Percentiles rank a stretch among this genome's conserved stretches.
These are phyloP conservation scores for Alternaria infectoria DNA, from an alignment of 2,329 filamentous ascomycete species.

Conservation along the genomic window DNA sequence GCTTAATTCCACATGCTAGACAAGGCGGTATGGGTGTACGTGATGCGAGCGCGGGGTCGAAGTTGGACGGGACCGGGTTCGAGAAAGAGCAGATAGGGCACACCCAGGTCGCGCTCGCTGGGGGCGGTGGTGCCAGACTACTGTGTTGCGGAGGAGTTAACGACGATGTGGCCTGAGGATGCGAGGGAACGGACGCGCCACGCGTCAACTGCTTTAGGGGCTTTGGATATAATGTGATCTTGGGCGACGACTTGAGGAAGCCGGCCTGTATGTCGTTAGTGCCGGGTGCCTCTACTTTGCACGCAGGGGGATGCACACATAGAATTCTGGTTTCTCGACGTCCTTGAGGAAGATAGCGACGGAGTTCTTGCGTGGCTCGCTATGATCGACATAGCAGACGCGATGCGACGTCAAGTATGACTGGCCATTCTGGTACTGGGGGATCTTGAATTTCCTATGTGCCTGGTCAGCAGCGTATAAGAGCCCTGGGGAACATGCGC, in stretches of 20 bases:
- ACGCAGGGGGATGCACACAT: slow-evolving; percentile 27
- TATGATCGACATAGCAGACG: slow-evolving; percentile 91
- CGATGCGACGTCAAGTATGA: slow-evolving; percentile 96
- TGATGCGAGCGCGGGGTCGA: slow-evolving; percentile 81
- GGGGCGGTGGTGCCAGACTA: slow-evolving; percentile 55
- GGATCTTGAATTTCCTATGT: slow-evolving; percentile 88
- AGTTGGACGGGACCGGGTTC: slow-evolving; percentile 90
- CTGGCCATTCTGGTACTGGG: slow-evolving; percentile 92
- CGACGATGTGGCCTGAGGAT: slow-evolving; percentile 40
- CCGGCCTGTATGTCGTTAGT: slow-evolving; percentile 66
- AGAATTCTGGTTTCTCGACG: slow-evolving; percentile 85
- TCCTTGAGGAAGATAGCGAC: slow-evolving; percentile 87
- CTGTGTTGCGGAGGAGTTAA: slow-evolving; percentile 44
- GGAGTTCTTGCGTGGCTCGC: slow-evolving; percentile 83
- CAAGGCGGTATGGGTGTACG: slow-evolving; percentile 86
- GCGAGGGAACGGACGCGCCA: slow-evolving; percentile 53
- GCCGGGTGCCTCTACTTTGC: not conserved
- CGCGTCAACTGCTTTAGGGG: slow-evolving; percentile 70
- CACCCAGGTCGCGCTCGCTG: slow-evolving; percentile 80
- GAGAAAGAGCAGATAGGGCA: slow-evolving; percentile 96
- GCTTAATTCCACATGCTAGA: slow-evolving; percentile 91
- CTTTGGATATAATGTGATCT: slow-evolving; percentile 88
- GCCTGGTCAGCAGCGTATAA: slow-evolving; percentile 17
- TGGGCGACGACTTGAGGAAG: slow-evolving; percentile 93
- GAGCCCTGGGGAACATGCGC: slow-evolving; percentile 39